These are phyloP conservation scores for Bauhinia variegata DNA, from an alignment of 306 rosid genomes.

Conservation along the genomic window DNA sequence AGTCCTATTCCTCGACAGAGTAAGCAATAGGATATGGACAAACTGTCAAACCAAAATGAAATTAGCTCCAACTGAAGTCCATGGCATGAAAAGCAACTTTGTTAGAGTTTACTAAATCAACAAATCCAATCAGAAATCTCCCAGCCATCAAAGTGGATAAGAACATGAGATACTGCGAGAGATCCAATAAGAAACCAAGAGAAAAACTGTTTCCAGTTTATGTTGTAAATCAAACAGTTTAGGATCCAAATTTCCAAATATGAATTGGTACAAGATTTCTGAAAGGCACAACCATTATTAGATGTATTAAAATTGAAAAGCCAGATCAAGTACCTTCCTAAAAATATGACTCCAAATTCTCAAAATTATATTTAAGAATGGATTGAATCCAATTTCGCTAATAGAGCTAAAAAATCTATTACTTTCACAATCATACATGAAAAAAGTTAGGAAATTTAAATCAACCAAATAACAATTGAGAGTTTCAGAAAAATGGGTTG, in stretches of 20 bases:
- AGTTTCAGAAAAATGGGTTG: constrained; percentile 45
- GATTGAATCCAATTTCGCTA: constrained; percentile 20
- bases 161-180: constrained; percentile 30
- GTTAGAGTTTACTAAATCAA: constrained; percentile 18
- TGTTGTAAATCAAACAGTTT: constrained; percentile 23
- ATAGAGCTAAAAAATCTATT: constrained; percentile 25
- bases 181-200: constrained; percentile 28
- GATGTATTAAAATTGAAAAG: too few species aligned
- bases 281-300: too few species aligned
- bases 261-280: not conserved
- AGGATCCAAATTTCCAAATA: constrained; percentile 20
- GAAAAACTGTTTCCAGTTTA: not conserved
- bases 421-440: not conserved
- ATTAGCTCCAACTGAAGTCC: constrained; percentile 32
- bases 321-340: too few species aligned
- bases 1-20: constrained; percentile 27
- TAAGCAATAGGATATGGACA: constrained; percentile 26
- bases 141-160: constrained; percentile 19
- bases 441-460: constrained; percentile 11
- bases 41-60: constrained; percentile 32
- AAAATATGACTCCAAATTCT: too few species aligned
- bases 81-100: constrained; percentile 40
- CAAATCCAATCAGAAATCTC: constrained; percentile 28
- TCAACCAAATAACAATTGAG: constrained; percentile 26
- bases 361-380: constrained; percentile 25